phyloP scores from a whole-genome alignment of 169 alveolate genomes.

The Eimeria sp. region DNA sequence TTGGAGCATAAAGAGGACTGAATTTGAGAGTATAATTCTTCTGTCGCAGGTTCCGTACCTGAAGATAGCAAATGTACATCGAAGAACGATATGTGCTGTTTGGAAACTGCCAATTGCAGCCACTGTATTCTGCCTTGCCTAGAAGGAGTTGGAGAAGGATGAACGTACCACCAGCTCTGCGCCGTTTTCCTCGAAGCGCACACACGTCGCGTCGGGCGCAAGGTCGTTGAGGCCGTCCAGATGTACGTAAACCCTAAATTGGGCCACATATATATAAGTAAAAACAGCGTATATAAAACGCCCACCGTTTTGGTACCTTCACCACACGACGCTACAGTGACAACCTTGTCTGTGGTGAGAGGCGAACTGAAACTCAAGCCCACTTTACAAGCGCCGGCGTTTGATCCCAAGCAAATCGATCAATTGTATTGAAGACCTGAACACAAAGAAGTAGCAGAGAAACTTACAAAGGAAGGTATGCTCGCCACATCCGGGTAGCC shows the following conservation, averaged over 20 bases:
- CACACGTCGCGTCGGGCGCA: slow-evolving; percentile 32
- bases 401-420: slow-evolving; percentile 70
- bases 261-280: background rate
- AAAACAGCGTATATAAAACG: background rate
- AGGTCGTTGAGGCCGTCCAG: slow-evolving; percentile 57
- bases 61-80: background rate
- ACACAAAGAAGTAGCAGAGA: background rate
- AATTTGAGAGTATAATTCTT: slow-evolving; percentile 31
- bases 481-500: background rate
- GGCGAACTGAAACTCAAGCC: background rate
- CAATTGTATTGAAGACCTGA: slow-evolving; percentile 61
- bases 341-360: background rate
- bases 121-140: background rate
- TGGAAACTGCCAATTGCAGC: no score
- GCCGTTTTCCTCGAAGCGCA: slow-evolving; percentile 40
- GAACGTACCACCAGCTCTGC: slow-evolving; percentile 56
- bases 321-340: background rate
- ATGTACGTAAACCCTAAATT: slow-evolving; percentile 41
- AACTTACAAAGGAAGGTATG: background rate
- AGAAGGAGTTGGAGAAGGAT: background rate
- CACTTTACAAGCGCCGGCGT: slow-evolving; percentile 56
- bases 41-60: slow-evolving; percentile 59
- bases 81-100: background rate
- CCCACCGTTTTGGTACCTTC: background rate
- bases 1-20: slow-evolving; percentile 40